Conservation (phyloP, 2,329 filamentous ascomycete genomes). For the Penicillium brasilianum region DNA sequence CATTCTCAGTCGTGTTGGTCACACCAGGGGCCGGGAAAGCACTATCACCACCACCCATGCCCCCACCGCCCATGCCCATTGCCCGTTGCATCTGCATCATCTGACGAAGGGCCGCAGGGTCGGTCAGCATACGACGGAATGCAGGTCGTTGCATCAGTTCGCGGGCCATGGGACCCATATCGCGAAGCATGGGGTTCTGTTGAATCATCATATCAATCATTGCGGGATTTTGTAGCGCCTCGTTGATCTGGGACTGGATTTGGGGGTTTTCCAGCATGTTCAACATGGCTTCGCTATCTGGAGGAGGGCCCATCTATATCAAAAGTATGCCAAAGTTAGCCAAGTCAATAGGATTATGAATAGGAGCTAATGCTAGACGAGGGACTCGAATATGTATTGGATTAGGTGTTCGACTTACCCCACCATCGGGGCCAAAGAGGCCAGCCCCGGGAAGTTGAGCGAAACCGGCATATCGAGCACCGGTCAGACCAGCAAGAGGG, state of each 20-base stretch:
- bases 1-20: slow-evolving; percentile 79
- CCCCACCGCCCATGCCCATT: slow-evolving; percentile 57
- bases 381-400: not conserved
- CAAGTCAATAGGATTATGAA: not conserved
- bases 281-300: slow-evolving; percentile 77
- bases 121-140: slow-evolving; percentile 90
- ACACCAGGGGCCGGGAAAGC: slow-evolving; percentile 89
- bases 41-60: slow-evolving; percentile 53
- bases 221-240: slow-evolving; percentile 92
- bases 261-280: slow-evolving; percentile 88
- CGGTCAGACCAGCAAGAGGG: slow-evolving; percentile 85
- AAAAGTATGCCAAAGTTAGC: slow-evolving; percentile 21
- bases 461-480: slow-evolving; percentile 91
- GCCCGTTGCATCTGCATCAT: slow-evolving; percentile 79
- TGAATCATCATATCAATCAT: slow-evolving; percentile 95
- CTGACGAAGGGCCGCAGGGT: slow-evolving; percentile 80
- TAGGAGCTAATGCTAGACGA: not conserved
- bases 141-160: slow-evolving; percentile 87
- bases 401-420: slow-evolving; percentile 64
- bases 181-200: slow-evolving; percentile 80
- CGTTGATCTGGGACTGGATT: slow-evolving; percentile 85
- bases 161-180: slow-evolving; percentile 73
- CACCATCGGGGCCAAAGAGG: slow-evolving; percentile 91
- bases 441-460: slow-evolving; percentile 84
- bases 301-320: slow-evolving; percentile 84